Evolutionary conservation across 2,329 filamentous ascomycete species (phyloP).

Genomic region (Epichloe gansuensis): DNA sequence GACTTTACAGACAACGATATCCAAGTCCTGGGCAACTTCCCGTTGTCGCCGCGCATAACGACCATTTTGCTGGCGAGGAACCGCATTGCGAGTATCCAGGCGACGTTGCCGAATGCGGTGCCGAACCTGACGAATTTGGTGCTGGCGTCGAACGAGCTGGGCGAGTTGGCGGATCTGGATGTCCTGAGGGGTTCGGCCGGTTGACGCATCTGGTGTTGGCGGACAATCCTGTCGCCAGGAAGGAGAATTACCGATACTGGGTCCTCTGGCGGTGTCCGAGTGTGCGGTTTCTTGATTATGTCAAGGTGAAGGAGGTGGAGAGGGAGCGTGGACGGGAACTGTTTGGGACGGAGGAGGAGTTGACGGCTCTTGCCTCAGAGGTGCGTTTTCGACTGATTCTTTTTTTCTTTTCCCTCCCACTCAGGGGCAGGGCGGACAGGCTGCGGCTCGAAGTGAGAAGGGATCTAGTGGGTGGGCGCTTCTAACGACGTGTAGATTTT

Average conservation of each 20-base stretch:
- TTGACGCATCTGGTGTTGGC: conserved; percentile 71
- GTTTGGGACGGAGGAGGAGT: conserved; percentile 69
- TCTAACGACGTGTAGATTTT: conserved; percentile 48
- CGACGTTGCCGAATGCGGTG: conserved; percentile 58
- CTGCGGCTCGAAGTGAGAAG: too few species aligned
- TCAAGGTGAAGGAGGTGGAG: conserved; percentile 82
- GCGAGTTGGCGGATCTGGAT: conserved; percentile 79
- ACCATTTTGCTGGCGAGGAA: conserved; percentile 86
- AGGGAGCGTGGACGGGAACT: conserved; percentile 63
- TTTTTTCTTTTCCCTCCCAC: not conserved
- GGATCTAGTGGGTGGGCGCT: too few species aligned
- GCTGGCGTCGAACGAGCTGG: conserved; percentile 69
- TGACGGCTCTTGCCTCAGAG: conserved; percentile 68
- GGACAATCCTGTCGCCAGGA: conserved; percentile 84
- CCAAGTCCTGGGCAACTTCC: conserved; percentile 79
- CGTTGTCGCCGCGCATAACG: conserved; percentile 74
- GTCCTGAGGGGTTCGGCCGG: conserved; percentile 55
- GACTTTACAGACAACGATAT: conserved; percentile 99
- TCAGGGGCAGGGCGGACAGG: too few species aligned
- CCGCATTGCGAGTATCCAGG: conserved; percentile 71
- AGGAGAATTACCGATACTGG: conserved; percentile 93
- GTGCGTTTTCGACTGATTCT: conserved; percentile 21
- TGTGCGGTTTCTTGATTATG: conserved; percentile 84
- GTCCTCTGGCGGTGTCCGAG: conserved; percentile 75
- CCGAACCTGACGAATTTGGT: conserved; percentile 76